A percentile compares a stretch with the other conserved stretches of the same genome.
These are phyloP conservation scores for Backusella morwellensis DNA, from an alignment of 192 early-diverging fungal species.

Conservation along the genomic window DNA sequence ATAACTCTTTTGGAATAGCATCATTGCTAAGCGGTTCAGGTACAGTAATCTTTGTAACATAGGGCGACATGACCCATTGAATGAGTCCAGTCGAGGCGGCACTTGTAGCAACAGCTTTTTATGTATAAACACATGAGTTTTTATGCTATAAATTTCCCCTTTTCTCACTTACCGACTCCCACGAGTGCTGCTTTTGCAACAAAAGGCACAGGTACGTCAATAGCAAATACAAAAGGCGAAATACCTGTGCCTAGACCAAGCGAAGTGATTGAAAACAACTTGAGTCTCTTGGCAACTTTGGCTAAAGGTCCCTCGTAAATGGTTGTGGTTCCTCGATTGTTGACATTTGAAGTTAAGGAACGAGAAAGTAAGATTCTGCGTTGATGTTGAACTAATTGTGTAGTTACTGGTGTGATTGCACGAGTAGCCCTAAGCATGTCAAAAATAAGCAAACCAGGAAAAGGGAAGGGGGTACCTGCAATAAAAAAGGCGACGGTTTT, in stretches of 20 bases:
- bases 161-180: slow-evolving; percentile 39
- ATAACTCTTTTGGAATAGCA: slow-evolving; percentile 14
- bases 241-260: slow-evolving; percentile 47
- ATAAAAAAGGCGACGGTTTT: not conserved
- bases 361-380: not conserved
- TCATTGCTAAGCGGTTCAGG: not conserved
- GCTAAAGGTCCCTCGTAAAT: slow-evolving; percentile 55
- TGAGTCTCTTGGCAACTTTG: slow-evolving; percentile 49
- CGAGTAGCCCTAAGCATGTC: not conserved
- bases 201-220: slow-evolving; percentile 49
- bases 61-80: slow-evolving; percentile 57
- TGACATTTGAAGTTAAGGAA: not conserved
- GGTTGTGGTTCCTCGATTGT: not conserved
- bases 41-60: slow-evolving; percentile 50
- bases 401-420: not conserved
- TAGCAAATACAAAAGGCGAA: slow-evolving; percentile 50
- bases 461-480: not conserved
- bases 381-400: not conserved
- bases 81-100: slow-evolving; percentile 54
- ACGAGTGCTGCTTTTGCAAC: slow-evolving; percentile 46
- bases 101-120: slow-evolving; percentile 49
- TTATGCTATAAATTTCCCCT: not conserved
- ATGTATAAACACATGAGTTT: not conserved
- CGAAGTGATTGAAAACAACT: slow-evolving; percentile 54
- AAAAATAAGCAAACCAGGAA: not conserved